phyloP scores from a whole-genome alignment of 2,329 filamentous ascomycete genomes.

The Diaporthe helianthi region DNA sequence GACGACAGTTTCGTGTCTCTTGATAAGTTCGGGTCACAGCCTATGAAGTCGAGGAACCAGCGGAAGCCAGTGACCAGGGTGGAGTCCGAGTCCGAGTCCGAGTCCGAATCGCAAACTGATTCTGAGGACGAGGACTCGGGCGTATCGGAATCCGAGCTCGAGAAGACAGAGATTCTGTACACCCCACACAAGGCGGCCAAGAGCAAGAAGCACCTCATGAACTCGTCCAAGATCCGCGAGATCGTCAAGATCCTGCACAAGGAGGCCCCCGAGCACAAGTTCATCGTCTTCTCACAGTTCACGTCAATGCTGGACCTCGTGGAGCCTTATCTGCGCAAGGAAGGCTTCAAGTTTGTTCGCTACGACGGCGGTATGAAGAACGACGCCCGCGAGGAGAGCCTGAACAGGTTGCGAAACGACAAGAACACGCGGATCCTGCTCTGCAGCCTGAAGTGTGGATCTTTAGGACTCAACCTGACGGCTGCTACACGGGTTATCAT shows the following conservation, averaged over 20 bases:
- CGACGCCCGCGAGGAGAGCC: slow-evolving; percentile 86
- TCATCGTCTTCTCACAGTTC: slow-evolving; percentile 98
- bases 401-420: slow-evolving; percentile 78
- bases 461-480: slow-evolving; percentile 90
- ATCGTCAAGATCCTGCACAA: slow-evolving; percentile 80
- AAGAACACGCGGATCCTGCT: slow-evolving; percentile 80
- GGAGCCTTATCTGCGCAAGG: slow-evolving; percentile 83
- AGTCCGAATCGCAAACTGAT: slow-evolving; percentile 34
- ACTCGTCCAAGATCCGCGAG: slow-evolving; percentile 91
- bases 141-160: slow-evolving; percentile 50
- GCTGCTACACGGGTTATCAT: slow-evolving; percentile 93
- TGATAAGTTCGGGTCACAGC: slow-evolving; percentile 46
- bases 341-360: slow-evolving; percentile 79
- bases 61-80: slow-evolving; percentile 34
- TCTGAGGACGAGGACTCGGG: slow-evolving; percentile 40
- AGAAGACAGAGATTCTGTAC: slow-evolving; percentile 34
- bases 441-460: slow-evolving; percentile 93
- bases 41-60: slow-evolving; percentile 44
- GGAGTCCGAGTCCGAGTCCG: slow-evolving; percentile 45
- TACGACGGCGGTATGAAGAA: slow-evolving; percentile 98
- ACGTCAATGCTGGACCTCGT: slow-evolving; percentile 97
- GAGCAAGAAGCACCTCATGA: slow-evolving; percentile 53
- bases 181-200: slow-evolving; percentile 12
- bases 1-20: slow-evolving; percentile 49
- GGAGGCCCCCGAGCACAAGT: slow-evolving; percentile 86